Evolutionary conservation across 805 yeast genomes (phyloP).

Genomic region (Metschnikowia henanensis): DNA sequence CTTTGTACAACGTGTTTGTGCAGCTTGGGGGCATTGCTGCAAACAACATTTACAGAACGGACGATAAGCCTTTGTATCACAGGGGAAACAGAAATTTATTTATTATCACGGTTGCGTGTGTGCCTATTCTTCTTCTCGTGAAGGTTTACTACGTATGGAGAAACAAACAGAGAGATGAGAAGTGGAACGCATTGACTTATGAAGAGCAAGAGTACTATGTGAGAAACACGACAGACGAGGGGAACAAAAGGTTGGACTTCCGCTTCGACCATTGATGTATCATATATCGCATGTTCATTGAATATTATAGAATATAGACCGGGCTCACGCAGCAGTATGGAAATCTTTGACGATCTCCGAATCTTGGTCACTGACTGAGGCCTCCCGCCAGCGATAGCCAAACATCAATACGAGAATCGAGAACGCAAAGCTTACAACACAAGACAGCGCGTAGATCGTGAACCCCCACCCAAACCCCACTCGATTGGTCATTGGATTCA

Average conservation of each 20-base stretch:
- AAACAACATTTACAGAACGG: conserved; percentile 54
- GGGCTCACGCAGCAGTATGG: not conserved
- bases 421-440: conserved; percentile 11
- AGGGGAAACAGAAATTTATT: conserved; percentile 51
- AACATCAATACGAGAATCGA: conserved; percentile 10
- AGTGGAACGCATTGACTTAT: conserved; percentile 51
- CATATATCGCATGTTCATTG: not conserved
- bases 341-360: not conserved
- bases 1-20: conserved; percentile 62
- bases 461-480: conserved; percentile 35
- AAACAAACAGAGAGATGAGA: conserved; percentile 43
- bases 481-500: conserved; percentile 30
- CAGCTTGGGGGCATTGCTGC: conserved; percentile 58
- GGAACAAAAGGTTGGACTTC: conserved; percentile 58
- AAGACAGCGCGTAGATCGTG: conserved; percentile 10
- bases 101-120: conserved; percentile 28
- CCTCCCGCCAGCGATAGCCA: conserved; percentile 12
- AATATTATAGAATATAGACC: not conserved
- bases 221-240: conserved; percentile 47
- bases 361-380: not conserved
- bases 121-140: conserved; percentile 22
- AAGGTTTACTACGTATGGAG: conserved; percentile 41
- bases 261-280: conserved; percentile 28
- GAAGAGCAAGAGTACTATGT: conserved; percentile 53
- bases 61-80: conserved; percentile 60